A percentile compares a stretch with the other conserved stretches of the same genome.
These are phyloP conservation scores for Colletotrichum australisinense DNA, from an alignment of 2,329 filamentous ascomycete species.

Conservation along the genomic window DNA sequence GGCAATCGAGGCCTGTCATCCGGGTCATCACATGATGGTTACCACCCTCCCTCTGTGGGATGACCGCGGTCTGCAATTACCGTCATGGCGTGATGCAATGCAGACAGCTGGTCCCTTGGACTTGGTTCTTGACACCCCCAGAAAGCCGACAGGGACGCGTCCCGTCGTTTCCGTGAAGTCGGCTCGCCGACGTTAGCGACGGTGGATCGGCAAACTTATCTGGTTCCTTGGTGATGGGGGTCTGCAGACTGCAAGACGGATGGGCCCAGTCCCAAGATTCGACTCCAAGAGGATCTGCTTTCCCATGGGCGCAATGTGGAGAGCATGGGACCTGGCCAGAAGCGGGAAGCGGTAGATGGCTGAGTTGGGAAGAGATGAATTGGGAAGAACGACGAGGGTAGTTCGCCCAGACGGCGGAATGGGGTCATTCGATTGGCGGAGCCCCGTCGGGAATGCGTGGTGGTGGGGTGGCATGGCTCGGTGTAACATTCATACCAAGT, in stretches of 20 bases:
- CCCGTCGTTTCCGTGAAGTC: neutral
- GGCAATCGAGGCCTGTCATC: slow-evolving; percentile 6
- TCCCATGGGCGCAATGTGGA: neutral
- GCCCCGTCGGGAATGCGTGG: neutral
- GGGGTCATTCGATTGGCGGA: slow-evolving; percentile 26
- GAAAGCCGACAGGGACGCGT: neutral
- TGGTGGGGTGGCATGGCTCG: slow-evolving; percentile 2
- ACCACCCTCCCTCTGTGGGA: neutral
- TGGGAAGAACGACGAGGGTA: neutral
- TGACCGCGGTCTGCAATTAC: slow-evolving; percentile 1
- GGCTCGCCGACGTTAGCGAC: neutral
- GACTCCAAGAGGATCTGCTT: neutral
- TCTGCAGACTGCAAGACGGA: neutral
- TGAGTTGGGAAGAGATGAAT: slow-evolving; percentile 17
- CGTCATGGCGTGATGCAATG: slow-evolving; percentile 16
- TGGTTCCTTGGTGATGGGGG: neutral
- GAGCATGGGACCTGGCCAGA: slow-evolving; percentile 10
- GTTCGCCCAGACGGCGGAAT: slow-evolving; percentile 6
- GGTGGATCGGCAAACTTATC: neutral
- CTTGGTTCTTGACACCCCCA: neutral
- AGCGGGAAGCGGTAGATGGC: slow-evolving; percentile 19
- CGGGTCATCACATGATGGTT: slow-evolving; percentile 1
- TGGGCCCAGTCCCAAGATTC: neutral
- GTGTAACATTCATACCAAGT: slow-evolving; percentile 4
- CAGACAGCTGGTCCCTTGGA: neutral